Conservation (phyloP, 257 asterid species). For the Capsicum baccatum region DNA sequence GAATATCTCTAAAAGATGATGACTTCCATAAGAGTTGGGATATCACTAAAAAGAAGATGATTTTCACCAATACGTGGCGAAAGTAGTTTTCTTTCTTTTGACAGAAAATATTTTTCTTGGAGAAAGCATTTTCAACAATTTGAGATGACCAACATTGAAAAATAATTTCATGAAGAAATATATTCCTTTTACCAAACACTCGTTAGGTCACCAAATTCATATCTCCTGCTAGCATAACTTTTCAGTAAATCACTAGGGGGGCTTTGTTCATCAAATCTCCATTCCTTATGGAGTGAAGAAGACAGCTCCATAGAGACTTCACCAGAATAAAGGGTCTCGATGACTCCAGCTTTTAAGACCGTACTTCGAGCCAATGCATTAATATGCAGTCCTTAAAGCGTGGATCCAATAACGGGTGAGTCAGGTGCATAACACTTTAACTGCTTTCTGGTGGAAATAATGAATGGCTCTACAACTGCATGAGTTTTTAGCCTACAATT, state of each 20-base stretch:
- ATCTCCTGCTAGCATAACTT: conserved; percentile 40
- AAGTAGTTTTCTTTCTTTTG: background rate
- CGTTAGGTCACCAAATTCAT: background rate
- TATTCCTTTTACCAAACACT: background rate
- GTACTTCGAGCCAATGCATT: conserved; percentile 52
- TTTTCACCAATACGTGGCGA: background rate
- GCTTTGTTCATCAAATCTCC: conserved; percentile 65
- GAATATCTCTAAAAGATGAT: background rate
- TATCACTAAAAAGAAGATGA: background rate
- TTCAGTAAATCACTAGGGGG: conserved; percentile 57
- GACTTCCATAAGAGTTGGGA: background rate
- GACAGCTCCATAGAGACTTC: conserved; percentile 51
- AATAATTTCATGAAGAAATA: background rate
- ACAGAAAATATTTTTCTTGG: background rate
- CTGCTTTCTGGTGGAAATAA: conserved; percentile 58
- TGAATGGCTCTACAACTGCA: conserved; percentile 59
- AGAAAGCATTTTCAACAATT: conserved; percentile 11
- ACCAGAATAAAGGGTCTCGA: conserved; percentile 52
- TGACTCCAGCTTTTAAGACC: conserved; percentile 52
- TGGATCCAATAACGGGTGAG: conserved; percentile 50
- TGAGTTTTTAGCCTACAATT: conserved; percentile 53
- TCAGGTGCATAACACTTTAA: conserved; percentile 57
- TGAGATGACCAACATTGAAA: conserved; percentile 16
- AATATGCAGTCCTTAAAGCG: conserved; percentile 57
- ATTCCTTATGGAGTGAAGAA: conserved; percentile 48